Evolutionary conservation across 176 grass and related monocot genomes (phyloP), one percentile per base, ranked within the genome.

Genomic region (Zizania latifolia): DNA sequence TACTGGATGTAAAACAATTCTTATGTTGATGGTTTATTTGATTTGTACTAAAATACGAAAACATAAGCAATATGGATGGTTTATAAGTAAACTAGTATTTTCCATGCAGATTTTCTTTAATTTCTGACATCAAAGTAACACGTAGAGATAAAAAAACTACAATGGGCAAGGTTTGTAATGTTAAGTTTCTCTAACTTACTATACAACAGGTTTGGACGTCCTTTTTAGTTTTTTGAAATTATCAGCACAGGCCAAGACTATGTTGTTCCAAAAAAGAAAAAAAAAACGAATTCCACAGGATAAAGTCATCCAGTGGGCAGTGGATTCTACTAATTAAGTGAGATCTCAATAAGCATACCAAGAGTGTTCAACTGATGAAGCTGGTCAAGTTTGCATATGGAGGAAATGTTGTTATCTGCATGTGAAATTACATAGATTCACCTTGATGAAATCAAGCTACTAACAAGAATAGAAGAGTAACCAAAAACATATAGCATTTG

Each of bases 341-440:
- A 0, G 31, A 64, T 66, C 44, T 55, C 6, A 1, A 26, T 2
- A 72, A 45, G 23, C 88, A 66, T 97, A 97, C 88, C 94, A 58
- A 91, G 88, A 33, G 94, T 93, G 53, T 97, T 97, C 85, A 97
- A 61, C 63, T 88, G 81, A 40, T 85, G 81, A 27, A 88, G 82
- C 29, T 37, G 71, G 69, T 94, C 91, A 62, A 94, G 86, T 56
- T 93, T 92, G 91, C 89, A 94, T 34, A 94, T 98, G 33, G 78
- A 92, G 71, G 88, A 86, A 70, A 98, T 98, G 8, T 86, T 88
- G 86, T 98, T 98, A 81, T 94, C 94, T 98, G 85, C 77, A 85
- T 19, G 17, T n/a, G 26, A 21, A 64, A 85, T 69, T 4, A 50
- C 38, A 60, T 80, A 81, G 59, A 57, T n/a, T 38, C 19, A 57